Percentiles rank a stretch among this genome's conserved stretches.
phyloP scores from a whole-genome alignment of 225 moss, liverwort and hornwort species.

The Lunularia cruciata region DNA sequence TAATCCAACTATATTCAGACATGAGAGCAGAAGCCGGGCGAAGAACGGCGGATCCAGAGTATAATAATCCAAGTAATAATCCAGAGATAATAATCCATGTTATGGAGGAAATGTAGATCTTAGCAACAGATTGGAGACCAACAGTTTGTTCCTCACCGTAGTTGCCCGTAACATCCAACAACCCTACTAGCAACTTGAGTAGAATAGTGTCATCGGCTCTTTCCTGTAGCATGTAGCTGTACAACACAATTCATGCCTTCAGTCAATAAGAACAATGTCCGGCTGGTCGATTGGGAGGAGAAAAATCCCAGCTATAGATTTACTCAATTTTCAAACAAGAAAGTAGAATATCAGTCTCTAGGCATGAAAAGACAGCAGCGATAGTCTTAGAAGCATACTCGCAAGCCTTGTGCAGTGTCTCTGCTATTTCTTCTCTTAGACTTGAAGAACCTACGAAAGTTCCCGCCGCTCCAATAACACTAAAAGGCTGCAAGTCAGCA shows the following conservation, averaged over 20 bases:
- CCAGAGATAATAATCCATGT: too few relatives aligned
- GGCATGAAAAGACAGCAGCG: background rate
- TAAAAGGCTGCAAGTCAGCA: slow-evolving; percentile 21
- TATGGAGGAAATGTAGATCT: background rate
- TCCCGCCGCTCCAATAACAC: slow-evolving; percentile 63
- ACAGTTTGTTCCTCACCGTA: slow-evolving; percentile 43
- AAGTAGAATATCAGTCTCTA: background rate
- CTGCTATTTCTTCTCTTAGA: slow-evolving; percentile 68
- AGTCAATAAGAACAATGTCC: background rate
- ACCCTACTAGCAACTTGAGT: slow-evolving; percentile 59
- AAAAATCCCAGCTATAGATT: background rate
- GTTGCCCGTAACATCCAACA: slow-evolving; percentile 59
- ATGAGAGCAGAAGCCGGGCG: too few relatives aligned
- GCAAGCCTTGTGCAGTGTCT: slow-evolving; percentile 67
- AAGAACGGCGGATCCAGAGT: too few relatives aligned
- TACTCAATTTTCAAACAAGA: background rate
- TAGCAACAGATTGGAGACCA: background rate
- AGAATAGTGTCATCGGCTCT: slow-evolving; percentile 76
- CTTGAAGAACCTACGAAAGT: slow-evolving; percentile 47
- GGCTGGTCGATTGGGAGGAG: too few relatives aligned
- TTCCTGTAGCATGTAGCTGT: slow-evolving; percentile 74
- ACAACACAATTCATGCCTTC: background rate
- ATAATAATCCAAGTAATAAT: too few relatives aligned
- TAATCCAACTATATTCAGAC: too few relatives aligned
- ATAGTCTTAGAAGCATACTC: slow-evolving; percentile 38